Conservation (phyloP, 805 yeast genomes). For the Candida takata region DNA sequence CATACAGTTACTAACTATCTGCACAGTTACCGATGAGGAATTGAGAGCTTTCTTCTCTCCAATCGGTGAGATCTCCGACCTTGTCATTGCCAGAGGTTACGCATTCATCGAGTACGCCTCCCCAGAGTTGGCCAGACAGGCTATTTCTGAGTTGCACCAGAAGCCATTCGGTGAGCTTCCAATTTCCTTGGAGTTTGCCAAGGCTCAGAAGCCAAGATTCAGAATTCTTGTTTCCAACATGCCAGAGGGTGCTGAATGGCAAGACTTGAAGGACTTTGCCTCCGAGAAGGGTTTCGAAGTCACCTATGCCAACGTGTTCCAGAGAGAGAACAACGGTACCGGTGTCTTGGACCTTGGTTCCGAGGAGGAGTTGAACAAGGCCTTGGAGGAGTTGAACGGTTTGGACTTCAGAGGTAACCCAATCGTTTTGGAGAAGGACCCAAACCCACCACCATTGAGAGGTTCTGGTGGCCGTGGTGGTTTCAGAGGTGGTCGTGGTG, state of each 20-base stretch:
- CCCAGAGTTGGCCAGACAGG: slow-evolving; percentile 63
- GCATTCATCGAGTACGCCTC: slow-evolving; percentile 84
- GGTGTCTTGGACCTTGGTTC: slow-evolving; percentile 43
- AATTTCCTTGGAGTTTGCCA: slow-evolving; percentile 36
- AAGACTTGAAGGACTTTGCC: slow-evolving; percentile 84
- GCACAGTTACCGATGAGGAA: slow-evolving; percentile 41
- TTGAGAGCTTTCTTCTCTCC: slow-evolving; percentile 62
- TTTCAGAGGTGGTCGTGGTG: slow-evolving; percentile 33
- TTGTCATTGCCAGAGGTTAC: slow-evolving; percentile 71
- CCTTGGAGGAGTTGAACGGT: slow-evolving; percentile 67
- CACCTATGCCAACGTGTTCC: slow-evolving; percentile 45
- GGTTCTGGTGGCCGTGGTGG: slow-evolving; percentile 39
- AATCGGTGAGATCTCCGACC: slow-evolving; percentile 61
- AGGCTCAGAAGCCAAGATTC: slow-evolving; percentile 52
- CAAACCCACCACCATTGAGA: slow-evolving; percentile 43
- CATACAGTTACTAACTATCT: slow-evolving; percentile 6
- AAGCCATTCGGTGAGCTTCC: slow-evolving; percentile 53
- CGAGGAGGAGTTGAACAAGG: slow-evolving; percentile 69
- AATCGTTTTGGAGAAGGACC: slow-evolving; percentile 73
- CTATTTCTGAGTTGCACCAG: slow-evolving; percentile 73
- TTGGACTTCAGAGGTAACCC: slow-evolving; percentile 64
- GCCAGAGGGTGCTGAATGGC: slow-evolving; percentile 79
- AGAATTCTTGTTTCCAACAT: slow-evolving; percentile 64
- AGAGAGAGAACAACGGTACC: slow-evolving; percentile 39
- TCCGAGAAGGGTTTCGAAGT: slow-evolving; percentile 67